phyloP scores from a whole-genome alignment of 139 green algal species.

The Chlorella sp. region DNA sequence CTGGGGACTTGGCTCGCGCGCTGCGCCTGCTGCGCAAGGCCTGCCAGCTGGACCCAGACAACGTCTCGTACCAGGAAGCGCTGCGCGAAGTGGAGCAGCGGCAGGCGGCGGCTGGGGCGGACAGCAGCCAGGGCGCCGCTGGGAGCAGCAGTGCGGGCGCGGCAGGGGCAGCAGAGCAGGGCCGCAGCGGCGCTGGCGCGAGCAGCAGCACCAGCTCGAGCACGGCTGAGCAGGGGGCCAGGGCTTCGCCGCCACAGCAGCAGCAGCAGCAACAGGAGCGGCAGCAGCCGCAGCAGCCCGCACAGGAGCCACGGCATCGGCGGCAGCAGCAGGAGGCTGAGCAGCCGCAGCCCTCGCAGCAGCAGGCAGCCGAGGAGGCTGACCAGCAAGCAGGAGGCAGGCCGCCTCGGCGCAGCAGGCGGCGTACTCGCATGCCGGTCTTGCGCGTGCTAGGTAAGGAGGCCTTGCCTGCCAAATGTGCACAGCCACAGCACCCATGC shows the following conservation, averaged over 20 bases:
- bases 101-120: not conserved
- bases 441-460: not conserved
- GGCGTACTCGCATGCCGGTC: not conserved
- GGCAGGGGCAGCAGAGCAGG: not conserved
- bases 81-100: conserved; percentile 1
- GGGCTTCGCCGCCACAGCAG: conserved; percentile 11
- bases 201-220: not conserved
- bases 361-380: no score
- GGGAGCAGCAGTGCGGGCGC: not conserved
- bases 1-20: not conserved
- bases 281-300: not conserved
- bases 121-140: not conserved
- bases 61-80: not conserved
- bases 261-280: not conserved
- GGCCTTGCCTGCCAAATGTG: no score
- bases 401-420: not conserved
- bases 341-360: no score
- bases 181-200: not conserved
- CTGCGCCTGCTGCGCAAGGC: conserved; percentile 28
- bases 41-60: conserved; percentile 16
- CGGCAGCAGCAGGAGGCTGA: not conserved
- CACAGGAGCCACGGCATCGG: not conserved
- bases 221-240: not conserved
- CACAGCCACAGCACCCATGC: no score
- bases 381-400: no score